Evolutionary conservation across 441 rosid genomes (phyloP).

Genomic region (Gossypium schwendimanii): DNA sequence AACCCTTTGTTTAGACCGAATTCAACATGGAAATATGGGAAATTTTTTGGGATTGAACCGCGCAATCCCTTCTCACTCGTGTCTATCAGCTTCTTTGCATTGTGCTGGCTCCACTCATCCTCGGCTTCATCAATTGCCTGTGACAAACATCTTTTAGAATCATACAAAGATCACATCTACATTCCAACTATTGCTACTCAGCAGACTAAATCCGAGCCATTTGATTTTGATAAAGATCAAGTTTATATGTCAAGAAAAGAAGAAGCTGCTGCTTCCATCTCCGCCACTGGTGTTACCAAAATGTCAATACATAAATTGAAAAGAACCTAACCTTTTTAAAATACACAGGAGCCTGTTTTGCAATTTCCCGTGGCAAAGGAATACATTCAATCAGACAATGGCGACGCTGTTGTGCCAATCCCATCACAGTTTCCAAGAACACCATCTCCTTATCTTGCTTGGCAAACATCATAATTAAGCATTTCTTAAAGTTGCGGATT

Average conservation of each 20-base stretch:
- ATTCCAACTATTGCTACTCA: background rate
- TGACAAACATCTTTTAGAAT: slow-evolving; percentile 6
- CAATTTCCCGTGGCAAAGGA: slow-evolving; percentile 61
- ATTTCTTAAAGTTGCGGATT: slow-evolving; percentile 87
- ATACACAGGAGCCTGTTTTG: slow-evolving; percentile 70
- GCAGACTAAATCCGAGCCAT: background rate
- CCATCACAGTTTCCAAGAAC: slow-evolving; percentile 84
- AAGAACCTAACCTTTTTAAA: slow-evolving; percentile 56
- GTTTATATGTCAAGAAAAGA: background rate
- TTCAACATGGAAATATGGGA: slow-evolving; percentile 90
- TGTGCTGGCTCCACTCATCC: slow-evolving; percentile 94
- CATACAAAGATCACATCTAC: background rate
- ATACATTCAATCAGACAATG: slow-evolving; percentile 85
- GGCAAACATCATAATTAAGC: slow-evolving; percentile 84
- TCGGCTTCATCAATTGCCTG: slow-evolving; percentile 87
- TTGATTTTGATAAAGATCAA: background rate
- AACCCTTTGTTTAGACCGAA: slow-evolving; percentile 71
- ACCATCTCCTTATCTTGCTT: slow-evolving; percentile 75
- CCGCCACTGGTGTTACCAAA: background rate
- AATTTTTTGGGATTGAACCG: slow-evolving; percentile 71
- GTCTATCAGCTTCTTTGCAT: slow-evolving; percentile 86
- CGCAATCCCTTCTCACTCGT: slow-evolving; percentile 75
- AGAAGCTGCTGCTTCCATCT: background rate
- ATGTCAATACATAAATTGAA: background rate
- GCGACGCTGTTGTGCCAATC: slow-evolving; percentile 64